phyloP scores from a whole-genome alignment of 1,284 basidiomycete species.

The Microbotryum saponariae region DNA sequence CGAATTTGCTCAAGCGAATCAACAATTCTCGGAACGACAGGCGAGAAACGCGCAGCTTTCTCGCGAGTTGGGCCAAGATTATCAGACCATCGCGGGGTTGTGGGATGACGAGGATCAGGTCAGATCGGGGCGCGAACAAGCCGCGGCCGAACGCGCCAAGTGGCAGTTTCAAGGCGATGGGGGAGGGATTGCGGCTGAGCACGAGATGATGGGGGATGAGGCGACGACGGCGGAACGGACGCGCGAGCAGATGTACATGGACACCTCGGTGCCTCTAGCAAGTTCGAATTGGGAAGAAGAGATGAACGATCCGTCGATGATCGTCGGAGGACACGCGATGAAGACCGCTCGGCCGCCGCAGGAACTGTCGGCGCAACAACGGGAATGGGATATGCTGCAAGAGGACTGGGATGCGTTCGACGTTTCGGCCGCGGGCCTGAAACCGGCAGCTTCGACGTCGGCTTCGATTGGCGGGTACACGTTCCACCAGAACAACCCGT shows the following conservation, averaged over 20 bases:
- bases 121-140: slow-evolving; percentile 5
- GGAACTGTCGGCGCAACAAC: slow-evolving; percentile 34
- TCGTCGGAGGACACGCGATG: slow-evolving; percentile 24
- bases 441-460: slow-evolving; percentile 42
- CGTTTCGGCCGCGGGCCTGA: slow-evolving; percentile 57
- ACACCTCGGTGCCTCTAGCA: slow-evolving; percentile 39
- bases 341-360: slow-evolving; percentile 2
- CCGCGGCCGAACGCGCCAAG: background rate
- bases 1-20: slow-evolving; percentile 31
- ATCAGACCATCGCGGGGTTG: slow-evolving; percentile 24
- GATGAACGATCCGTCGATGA: slow-evolving; percentile 32
- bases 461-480: slow-evolving; percentile 50
- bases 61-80: slow-evolving; percentile 12
- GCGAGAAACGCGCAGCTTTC: slow-evolving; percentile 6
- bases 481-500: slow-evolving; percentile 77
- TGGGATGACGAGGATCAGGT: slow-evolving; percentile 32
- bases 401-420: slow-evolving; percentile 75
- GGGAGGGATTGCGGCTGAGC: slow-evolving; percentile 16
- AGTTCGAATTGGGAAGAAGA: slow-evolving; percentile 42
- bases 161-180: slow-evolving; percentile 36
- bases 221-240: slow-evolving; percentile 4
- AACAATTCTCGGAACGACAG: slow-evolving; percentile 47
- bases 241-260: slow-evolving; percentile 8
- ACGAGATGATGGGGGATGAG: slow-evolving; percentile 7
- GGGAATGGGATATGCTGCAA: slow-evolving; percentile 63